Evolutionary conservation across 2,329 filamentous ascomycete genomes (phyloP), one percentile per base, ranked within the genome.

Genomic region (Dendryphion nanum): DNA sequence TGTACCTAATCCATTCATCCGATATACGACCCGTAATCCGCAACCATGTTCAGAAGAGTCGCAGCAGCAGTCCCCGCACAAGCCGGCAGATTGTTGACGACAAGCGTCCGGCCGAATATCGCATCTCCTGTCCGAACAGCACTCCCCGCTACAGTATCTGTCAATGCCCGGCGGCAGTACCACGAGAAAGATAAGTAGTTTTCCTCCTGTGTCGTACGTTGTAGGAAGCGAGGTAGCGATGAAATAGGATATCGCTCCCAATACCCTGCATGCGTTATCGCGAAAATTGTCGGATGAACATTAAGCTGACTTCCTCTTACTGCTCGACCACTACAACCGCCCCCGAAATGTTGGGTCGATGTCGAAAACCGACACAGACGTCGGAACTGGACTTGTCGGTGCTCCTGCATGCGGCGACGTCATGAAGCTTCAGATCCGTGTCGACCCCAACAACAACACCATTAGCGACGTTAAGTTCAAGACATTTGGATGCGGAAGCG

Each of bases 391-490:
- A 30, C 85, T 96, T 37, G 90, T 96, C 50, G 82, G 87, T 53
- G 88, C 89, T n/a, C 89, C 89, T 34, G 89, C 89, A 20, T 91
- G 87, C 63, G 89, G 89, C 68, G 89, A 95, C 67, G 89, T 95
- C 44, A 94, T 95, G 86, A 93, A 93, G 70, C 78, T 95, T 21
- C 87, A 94, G 73, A 95, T 95, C 70, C 84, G 88, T 42, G 90
- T 96, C 57, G 89, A 96, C 70, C 86, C 87, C 49, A 77, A 85
- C 55, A 88, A 82, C 59, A 87, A 93, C 67, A 91, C 83, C 54
- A 96, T 96, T 64, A 83, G 83, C 56, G 91, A 96, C 57, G 90
- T 95, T 65, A 93, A 94, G 72, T 96, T 96, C 81, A 96, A 96
- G 82, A 96, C 90, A 0, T 96, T 96, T 63, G 90, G 90, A 35